These are phyloP conservation scores for Plasmodium gaboni DNA, from an alignment of 169 alveolate species.

Conservation along the genomic window DNA sequence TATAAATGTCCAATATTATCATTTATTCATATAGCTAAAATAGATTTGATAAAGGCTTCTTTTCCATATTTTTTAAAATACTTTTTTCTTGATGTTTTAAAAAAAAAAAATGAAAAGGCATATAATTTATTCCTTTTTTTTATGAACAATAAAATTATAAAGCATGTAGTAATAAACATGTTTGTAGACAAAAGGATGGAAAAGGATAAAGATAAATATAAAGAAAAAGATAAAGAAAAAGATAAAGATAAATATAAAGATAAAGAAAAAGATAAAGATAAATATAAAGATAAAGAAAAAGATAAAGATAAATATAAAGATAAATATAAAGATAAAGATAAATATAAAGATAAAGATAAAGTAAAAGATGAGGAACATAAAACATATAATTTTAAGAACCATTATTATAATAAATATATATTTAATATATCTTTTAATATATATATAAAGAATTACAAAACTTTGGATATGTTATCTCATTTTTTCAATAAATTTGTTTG, in stretches of 20 bases:
- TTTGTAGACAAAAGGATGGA: background rate
- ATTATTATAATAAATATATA: constrained; percentile 4
- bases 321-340: background rate
- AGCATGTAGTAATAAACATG: constrained; percentile 3
- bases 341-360: background rate
- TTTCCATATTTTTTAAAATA: constrained; percentile 3
- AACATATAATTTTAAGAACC: background rate
- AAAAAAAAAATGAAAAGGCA: constrained; percentile 12
- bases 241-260: background rate
- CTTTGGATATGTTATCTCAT: constrained; percentile 10
- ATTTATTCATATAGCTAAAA: constrained; percentile 3
- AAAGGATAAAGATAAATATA: background rate
- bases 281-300: background rate
- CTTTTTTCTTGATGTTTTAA: background rate
- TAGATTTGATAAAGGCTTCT: constrained; percentile 22
- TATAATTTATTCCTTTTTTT: constrained; percentile 5
- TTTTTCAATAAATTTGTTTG: constrained; percentile 44
- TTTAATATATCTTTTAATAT: constrained; percentile 30
- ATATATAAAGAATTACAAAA: constrained; percentile 15
- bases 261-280: background rate
- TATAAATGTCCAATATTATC: background rate
- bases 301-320: background rate
- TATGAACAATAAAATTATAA: background rate
- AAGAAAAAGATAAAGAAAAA: background rate
- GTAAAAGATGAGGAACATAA: background rate